Conservation (phyloP, 805 yeast genomes). For the Torulaspora franciscae region DNA sequence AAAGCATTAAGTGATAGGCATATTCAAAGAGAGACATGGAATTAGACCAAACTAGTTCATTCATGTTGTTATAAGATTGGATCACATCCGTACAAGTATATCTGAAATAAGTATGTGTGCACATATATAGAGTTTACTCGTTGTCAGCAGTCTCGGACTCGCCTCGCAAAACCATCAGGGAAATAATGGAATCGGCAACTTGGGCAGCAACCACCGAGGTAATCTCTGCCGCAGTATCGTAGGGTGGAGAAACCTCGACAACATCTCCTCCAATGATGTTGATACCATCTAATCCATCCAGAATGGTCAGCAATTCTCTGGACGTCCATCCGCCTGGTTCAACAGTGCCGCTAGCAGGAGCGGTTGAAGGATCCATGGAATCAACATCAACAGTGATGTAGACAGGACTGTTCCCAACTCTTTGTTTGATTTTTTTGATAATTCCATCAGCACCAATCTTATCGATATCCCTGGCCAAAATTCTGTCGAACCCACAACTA, state of each 20-base stretch:
- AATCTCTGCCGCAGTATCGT: slow-evolving; percentile 53
- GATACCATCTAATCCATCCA: slow-evolving; percentile 44
- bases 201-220: slow-evolving; percentile 65
- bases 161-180: slow-evolving; percentile 37
- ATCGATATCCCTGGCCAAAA: slow-evolving; percentile 47
- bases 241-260: slow-evolving; percentile 57
- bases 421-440: slow-evolving; percentile 34
- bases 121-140: not conserved
- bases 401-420: slow-evolving; percentile 40
- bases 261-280: slow-evolving; percentile 48
- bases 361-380: slow-evolving; percentile 47
- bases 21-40: too few species aligned
- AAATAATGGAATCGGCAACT: slow-evolving; percentile 47
- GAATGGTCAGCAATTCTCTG: slow-evolving; percentile 42
- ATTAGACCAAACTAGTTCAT: too few species aligned
- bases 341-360: slow-evolving; percentile 52
- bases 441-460: slow-evolving; percentile 39
- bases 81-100: not conserved
- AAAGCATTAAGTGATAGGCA: not conserved
- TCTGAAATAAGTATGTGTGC: not conserved
- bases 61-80: not conserved
- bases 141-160: slow-evolving; percentile 21
- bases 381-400: slow-evolving; percentile 49
- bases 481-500: slow-evolving; percentile 46
- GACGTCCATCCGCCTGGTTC: slow-evolving; percentile 51